Percentiles rank a stretch among this genome's conserved stretches.
Evolutionary conservation across 768 basidiomycete genomes (phyloP).

Genomic region (Pleurotus tuoliensis): DNA sequence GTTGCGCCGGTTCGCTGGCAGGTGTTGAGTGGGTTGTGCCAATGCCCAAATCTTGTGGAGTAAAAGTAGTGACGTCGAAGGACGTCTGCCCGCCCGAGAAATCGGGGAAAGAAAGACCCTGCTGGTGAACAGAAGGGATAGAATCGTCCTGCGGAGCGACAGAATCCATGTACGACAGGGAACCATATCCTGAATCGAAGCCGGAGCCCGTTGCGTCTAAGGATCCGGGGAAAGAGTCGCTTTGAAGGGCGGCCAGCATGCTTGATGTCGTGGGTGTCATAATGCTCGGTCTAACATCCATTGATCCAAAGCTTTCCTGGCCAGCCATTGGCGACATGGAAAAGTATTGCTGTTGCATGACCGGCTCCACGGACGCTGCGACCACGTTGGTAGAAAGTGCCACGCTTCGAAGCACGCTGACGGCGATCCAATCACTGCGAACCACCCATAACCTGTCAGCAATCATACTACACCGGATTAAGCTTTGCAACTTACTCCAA

Average conservation of each 20-base stretch:
- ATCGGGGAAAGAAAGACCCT: conserved; percentile 69
- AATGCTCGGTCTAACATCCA: conserved; percentile 58
- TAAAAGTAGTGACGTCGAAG: conserved; percentile 71
- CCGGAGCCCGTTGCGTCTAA: conserved; percentile 60
- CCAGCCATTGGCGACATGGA: conserved; percentile 87
- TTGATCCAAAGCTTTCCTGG: conserved; percentile 69
- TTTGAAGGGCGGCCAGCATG: conserved; percentile 86
- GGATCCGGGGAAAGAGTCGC: conserved; percentile 66
- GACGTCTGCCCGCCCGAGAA: conserved; percentile 56
- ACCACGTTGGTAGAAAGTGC: conserved; percentile 89
- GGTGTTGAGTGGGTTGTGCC: conserved; percentile 43
- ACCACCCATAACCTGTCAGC: conserved; percentile 13
- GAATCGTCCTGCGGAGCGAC: conserved; percentile 61
- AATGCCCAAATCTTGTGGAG: conserved; percentile 64
- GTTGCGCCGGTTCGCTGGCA: conserved; percentile 53
- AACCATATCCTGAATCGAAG: conserved; percentile 68
- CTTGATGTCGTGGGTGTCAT: conserved; percentile 86
- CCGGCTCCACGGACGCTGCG: conserved; percentile 86
- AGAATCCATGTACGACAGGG: conserved; percentile 74
- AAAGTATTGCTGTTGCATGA: conserved; percentile 82
- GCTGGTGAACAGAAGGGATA: conserved; percentile 52
- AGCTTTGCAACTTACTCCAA: conserved; percentile 60
- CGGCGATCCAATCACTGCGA: conserved; percentile 85
- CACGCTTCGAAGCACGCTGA: conserved; percentile 83
- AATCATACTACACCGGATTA: conserved; percentile 7